Base-by-base conservation (phyloP, 257 asterid species). In the Solanum tarapatanum region DNA sequence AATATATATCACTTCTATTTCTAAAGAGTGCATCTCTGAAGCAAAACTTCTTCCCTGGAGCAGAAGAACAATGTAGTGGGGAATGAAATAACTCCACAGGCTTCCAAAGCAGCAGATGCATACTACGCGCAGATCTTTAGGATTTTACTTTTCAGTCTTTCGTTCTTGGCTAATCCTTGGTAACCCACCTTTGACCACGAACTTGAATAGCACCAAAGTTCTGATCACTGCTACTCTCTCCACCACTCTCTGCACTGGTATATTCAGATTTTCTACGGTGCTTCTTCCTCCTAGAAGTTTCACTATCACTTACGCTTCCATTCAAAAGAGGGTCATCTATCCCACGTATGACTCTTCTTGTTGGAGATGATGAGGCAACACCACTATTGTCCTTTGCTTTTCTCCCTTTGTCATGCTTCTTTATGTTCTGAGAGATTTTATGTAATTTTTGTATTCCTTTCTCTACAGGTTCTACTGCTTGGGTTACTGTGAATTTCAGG, bases 381-480 rank as follows among this genome's bases (percentile, higher is more conserved):
- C 92, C 93, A 89, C 97, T 97, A 89, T 94, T 98, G 21, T 95
- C 99, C 88, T 92, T 94, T 21, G 96, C 88, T 90, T 91, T 91
- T 86, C 94, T 92, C 69, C 90, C 95, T 92, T 89, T 93, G 39
- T 93, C 98, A 5, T 92, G 93, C 76, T 88, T 93, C 94, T 94
- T 95, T 84, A 97, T 96, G 94, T 96, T 97, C 89, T 95, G 91
- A 68, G 99, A 95, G 88, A 97, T 95, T 86, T 92, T 92, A 77
- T 93, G 96, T 87, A 96, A 80, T 89, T 93, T 95, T 91, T 92
- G 90, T 90, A 97, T 89, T 82, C 99, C 98, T 89, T 97, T 97
- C 96, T 97, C 99, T 37, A 95, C 91, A 30, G 99, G 99, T 87
- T 96, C 98, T 73, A 95, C 99, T 43, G 99, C 99, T 89, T 95